These are phyloP conservation scores for Pholiota microspora DNA, from an alignment of 768 basidiomycete species.

Conservation along the genomic window DNA sequence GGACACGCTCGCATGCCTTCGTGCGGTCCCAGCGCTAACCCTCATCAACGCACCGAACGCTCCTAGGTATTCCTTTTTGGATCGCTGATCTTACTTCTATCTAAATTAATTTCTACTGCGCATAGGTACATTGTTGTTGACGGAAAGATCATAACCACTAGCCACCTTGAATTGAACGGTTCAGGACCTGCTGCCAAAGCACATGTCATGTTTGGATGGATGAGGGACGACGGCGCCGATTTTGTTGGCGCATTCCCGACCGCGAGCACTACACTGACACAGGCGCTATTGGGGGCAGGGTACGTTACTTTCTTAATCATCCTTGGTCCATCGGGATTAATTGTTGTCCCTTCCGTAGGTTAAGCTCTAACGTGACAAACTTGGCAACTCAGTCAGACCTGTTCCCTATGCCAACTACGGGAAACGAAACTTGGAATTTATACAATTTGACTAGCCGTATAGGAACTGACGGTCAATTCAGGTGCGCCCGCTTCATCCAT, in stretches of 20 bases:
- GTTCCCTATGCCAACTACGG: constrained; percentile 36
- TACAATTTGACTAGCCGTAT: constrained; percentile 46
- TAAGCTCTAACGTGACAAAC: constrained; percentile 13
- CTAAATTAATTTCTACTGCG: too few relatives aligned
- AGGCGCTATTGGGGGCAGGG: constrained; percentile 19
- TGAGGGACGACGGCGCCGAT: constrained; percentile 48
- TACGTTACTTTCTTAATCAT: constrained; percentile 16
- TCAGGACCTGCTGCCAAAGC: constrained; percentile 38
- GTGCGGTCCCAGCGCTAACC: constrained; percentile 28
- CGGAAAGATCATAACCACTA: constrained; percentile 40
- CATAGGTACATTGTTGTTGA: constrained; percentile 42
- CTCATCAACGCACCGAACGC: constrained; percentile 36
- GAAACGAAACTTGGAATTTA: constrained; percentile 36
- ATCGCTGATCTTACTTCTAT: not conserved
- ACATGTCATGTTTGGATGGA: constrained; percentile 48
- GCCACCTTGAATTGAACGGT: constrained; percentile 37
- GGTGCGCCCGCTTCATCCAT: constrained; percentile 18
- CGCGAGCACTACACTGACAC: constrained; percentile 10
- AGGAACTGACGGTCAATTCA: constrained; percentile 44
- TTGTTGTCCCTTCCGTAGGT: not conserved
- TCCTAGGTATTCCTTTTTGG: constrained; percentile 18
- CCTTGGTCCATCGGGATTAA: not conserved
- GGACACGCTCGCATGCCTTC: constrained; percentile 37
- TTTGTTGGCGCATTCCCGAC: constrained; percentile 35
- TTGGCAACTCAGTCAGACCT: constrained; percentile 23